Percentiles rank a stretch among this genome's conserved stretches.
phyloP scores from a whole-genome alignment of 192 early-diverging fungal species.

The Thamnidium elegans region DNA sequence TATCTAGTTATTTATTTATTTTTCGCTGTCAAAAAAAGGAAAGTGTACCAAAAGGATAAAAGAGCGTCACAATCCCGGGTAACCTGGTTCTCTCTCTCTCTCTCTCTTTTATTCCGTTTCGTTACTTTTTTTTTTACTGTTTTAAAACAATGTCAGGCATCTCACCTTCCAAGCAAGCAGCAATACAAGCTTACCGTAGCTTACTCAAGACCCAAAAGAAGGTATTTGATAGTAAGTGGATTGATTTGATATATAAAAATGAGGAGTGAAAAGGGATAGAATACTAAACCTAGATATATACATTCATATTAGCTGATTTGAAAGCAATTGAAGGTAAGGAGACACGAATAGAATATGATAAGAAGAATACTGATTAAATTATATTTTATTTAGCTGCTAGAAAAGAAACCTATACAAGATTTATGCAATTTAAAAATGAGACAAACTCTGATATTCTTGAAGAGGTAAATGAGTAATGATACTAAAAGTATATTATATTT shows the following conservation, averaged over 20 bases:
- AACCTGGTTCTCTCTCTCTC: not conserved
- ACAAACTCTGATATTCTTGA: slow-evolving; percentile 29
- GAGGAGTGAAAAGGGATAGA: not conserved
- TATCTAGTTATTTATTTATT: too few relatives aligned
- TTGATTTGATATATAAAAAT: not conserved
- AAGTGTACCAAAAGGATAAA: not conserved
- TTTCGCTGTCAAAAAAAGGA: not conserved
- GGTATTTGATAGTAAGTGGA: slow-evolving; percentile 28
- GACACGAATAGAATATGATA: not conserved
- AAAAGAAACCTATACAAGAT: slow-evolving; percentile 27
- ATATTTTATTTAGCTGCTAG: slow-evolving; percentile 21
- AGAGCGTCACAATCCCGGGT: not conserved
- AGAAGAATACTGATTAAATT: not conserved
- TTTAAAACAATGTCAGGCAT: not conserved
- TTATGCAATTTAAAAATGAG: slow-evolving; percentile 32
- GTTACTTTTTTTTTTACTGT: not conserved
- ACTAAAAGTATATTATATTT: too few relatives aligned
- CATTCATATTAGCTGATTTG: slow-evolving; percentile 10
- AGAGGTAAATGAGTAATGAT: slow-evolving; percentile 14
- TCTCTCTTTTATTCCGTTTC: not conserved
- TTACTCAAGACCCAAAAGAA: slow-evolving; percentile 29
- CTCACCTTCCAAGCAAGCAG: slow-evolving; percentile 26
- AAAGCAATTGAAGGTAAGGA: slow-evolving; percentile 23
- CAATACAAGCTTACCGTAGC: slow-evolving; percentile 27
- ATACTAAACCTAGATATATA: not conserved